Percentiles rank a stretch among this genome's conserved stretches.
These are phyloP conservation scores for Conticribra guillardii DNA, from an alignment of 108 stramenopile genomes.

Conservation along the genomic window DNA sequence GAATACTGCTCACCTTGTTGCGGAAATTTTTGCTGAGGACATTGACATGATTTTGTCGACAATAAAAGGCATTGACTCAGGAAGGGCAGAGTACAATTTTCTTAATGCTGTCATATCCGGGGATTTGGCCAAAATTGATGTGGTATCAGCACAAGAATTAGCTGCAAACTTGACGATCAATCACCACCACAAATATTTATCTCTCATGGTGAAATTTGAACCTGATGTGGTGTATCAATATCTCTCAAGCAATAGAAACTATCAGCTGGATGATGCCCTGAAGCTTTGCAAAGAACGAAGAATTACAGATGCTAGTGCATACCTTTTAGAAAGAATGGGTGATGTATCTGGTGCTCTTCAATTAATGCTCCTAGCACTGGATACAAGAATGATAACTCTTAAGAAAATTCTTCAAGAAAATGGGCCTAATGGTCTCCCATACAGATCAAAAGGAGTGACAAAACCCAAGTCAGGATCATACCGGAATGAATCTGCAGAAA, in stretches of 20 bases:
- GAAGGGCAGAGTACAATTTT: slow-evolving; percentile 61
- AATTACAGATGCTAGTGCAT: slow-evolving; percentile 91
- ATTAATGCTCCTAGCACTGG: slow-evolving; percentile 78
- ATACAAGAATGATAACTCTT: slow-evolving; percentile 69
- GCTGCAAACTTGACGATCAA: slow-evolving; percentile 63
- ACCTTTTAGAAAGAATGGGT: slow-evolving; percentile 88
- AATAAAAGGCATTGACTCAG: slow-evolving; percentile 39
- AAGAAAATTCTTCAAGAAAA: slow-evolving; percentile 64
- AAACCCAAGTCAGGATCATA: slow-evolving; percentile 4
- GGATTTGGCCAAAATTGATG: slow-evolving; percentile 57
- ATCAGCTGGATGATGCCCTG: slow-evolving; percentile 80
- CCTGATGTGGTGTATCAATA: slow-evolving; percentile 86
- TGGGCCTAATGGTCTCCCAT: not conserved
- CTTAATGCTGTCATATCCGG: slow-evolving; percentile 75
- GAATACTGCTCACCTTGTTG: slow-evolving; percentile 63
- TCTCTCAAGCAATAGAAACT: slow-evolving; percentile 74
- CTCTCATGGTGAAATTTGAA: slow-evolving; percentile 71
- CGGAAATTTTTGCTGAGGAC: slow-evolving; percentile 81
- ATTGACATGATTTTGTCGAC: slow-evolving; percentile 62
- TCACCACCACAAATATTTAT: slow-evolving; percentile 73
- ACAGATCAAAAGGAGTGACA: slow-evolving; percentile 2
- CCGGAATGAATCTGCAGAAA: slow-evolving; percentile 47
- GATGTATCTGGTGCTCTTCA: slow-evolving; percentile 89
- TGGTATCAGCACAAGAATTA: slow-evolving; percentile 70
- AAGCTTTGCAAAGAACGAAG: slow-evolving; percentile 80